Base-by-base conservation (phyloP, 2,329 filamentous ascomycete species). In the Talaromyces sp. region DNA sequence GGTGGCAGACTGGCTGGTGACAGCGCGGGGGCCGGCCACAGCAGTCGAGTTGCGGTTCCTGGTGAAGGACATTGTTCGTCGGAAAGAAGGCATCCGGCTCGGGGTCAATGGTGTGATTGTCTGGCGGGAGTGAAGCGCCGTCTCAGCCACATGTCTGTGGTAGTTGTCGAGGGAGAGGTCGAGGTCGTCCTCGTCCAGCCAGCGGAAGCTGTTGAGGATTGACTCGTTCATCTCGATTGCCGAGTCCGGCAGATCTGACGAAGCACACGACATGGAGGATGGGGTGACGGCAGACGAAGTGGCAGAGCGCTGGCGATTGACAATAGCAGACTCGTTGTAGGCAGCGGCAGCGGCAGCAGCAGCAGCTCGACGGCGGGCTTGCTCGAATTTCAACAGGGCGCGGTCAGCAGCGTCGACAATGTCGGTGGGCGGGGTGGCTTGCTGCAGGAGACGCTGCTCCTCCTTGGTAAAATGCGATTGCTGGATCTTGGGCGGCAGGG, bases 161-260 rank as follows among this genome's bases (percentile, higher is more conserved):
- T 90, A 89, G 69, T 90, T 86, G 69, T 91, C 87, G 32, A 91
- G 75, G 41, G 81, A 82, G 41, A 92, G 79, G 66, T 92, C 88
- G 32, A 92, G 77, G 57, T 89, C 84, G 57, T 90, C 86, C 60
- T 90, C 87, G 31, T 92, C 88, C 27, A 91, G 77, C 88, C 88
- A 91, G 54, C 86, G 81, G 65, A 91, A 88, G 69, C 82, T 87
- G 63, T 91, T 85, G 55, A 85, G 84, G 60, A 89, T 78, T 1
- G 83, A 82, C 56, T 84, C 80, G 38, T 82, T 75, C 65, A 82
- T 78, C 46, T 71, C 72, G 59, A 70, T 64, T 41, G 68, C 66
- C 19, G 69, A 69, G 60, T 72, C 72, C 65, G 65, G 69, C 43
- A 68, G 65, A 26, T 71, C 66, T 51, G 32, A 27, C 10, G 52